A percentile compares a stretch with the other conserved stretches of the same genome.
Evolutionary conservation across 176 grass and related monocot species (phyloP).

Genomic region (Juncus effusus): DNA sequence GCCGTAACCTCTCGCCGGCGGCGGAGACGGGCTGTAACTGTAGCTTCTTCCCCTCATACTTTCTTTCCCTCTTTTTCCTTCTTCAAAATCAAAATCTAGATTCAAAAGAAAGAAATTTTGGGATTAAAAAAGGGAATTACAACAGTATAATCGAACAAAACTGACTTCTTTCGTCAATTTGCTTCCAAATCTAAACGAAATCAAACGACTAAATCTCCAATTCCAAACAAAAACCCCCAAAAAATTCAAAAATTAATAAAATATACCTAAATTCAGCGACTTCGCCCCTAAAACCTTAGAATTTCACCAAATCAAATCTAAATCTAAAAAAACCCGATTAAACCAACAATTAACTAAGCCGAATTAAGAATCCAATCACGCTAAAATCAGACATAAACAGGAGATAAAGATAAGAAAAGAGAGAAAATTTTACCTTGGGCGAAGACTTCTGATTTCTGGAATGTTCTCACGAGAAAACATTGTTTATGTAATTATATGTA

Average conservation of each 20-base stretch:
- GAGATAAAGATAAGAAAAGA: neutral
- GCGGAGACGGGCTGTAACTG: conserved; percentile 55
- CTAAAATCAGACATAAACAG: conserved; percentile 16
- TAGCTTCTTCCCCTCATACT: conserved; percentile 57
- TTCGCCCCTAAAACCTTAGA: neutral
- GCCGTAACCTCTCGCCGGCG: conserved; percentile 30
- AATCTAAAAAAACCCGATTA: neutral
- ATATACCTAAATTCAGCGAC: neutral
- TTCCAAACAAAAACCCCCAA: too few relatives aligned
- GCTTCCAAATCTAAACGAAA: too few relatives aligned
- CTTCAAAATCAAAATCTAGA: conserved; percentile 1
- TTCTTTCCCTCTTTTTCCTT: neutral
- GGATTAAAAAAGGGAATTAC: too few relatives aligned
- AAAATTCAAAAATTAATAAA: too few relatives aligned
- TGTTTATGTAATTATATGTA: too few relatives aligned
- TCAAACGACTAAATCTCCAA: too few relatives aligned
- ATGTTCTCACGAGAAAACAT: neutral
- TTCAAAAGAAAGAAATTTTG: too few relatives aligned
- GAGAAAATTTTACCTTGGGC: conserved; percentile 6
- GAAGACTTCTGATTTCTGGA: conserved; percentile 17
- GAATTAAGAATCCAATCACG: neutral
- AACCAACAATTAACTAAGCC: neutral
- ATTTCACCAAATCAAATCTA: neutral
- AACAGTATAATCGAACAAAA: too few relatives aligned
- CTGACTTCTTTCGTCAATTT: too few relatives aligned